Evolutionary conservation across 768 basidiomycete species (phyloP), one percentile per base, ranked within the genome.

Genomic region (Kwoniella mangroviensis): DNA sequence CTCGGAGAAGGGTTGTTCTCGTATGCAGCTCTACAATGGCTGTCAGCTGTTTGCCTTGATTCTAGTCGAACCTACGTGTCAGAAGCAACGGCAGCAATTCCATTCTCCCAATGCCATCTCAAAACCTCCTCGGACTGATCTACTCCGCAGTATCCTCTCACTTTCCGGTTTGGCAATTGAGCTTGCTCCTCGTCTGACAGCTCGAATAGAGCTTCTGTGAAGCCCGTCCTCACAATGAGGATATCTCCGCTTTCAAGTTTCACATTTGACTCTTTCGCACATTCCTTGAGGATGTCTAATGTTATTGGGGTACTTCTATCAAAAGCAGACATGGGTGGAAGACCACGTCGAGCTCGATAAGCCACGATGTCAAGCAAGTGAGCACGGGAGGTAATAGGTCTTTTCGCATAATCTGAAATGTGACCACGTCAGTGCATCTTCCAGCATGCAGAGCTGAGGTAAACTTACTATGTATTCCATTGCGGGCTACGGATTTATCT

Each of bases 101-200:
- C 71, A 6, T 73, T 60, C 22, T 77, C 71, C 75, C 75, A 77
- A 63, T 72, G 73, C 75, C 75, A 77, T 55, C 42, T 65, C 49
- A 74, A 42, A 41, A 71, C 56, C 6, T 74, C 73, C 49, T 70
- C 68, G 10, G 28, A 26, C 21, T 64, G 56, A 6, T 41, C 57
- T 7, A 77, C 69, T 24, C 75, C 75, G 10, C 41, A 56, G 28
- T 28, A 56, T 4, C 41, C 66, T 21, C 60, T 22, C 2, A 55
- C 40, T 42, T 55, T 54, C 24, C 72, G 24, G 7, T 57, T 43
- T 11, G 53, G 57, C 19, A 68, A 53, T 11, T 61, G 55, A 3
- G 21, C 54, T 42, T 53, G 53, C 22, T 77, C 69, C 19, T 65
- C 67, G 19, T 68, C 22, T 3, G 45, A 59, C 40, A 74, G 52